Evolutionary conservation across 2,329 filamentous ascomycete species (phyloP).

Genomic region (Fusarium circinatum): DNA sequence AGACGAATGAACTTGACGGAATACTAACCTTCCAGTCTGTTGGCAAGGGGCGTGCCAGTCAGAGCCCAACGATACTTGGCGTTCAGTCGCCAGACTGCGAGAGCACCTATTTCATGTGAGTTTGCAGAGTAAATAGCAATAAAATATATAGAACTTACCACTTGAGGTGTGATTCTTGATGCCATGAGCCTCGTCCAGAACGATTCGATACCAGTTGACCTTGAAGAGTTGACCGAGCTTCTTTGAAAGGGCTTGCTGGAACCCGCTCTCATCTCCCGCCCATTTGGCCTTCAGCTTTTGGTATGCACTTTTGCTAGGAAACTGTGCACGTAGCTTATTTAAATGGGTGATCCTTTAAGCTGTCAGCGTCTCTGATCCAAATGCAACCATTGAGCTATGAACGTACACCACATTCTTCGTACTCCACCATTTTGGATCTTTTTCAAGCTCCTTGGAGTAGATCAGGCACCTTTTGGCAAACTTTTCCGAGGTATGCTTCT

Average conservation of each 20-base stretch:
- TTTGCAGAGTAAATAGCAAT: fast-evolving
- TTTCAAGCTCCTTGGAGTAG: not conserved
- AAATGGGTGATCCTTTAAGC: not conserved
- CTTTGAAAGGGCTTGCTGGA: conserved; percentile 55
- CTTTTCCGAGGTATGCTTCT: fast-evolving
- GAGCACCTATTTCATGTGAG: conserved; percentile 20
- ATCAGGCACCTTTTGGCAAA: fast-evolving
- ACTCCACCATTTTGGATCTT: not conserved
- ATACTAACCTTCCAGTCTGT: conserved; percentile 44
- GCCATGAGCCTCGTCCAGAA: conserved; percentile 66
- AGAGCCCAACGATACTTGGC: conserved; percentile 50
- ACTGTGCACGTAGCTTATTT: not conserved
- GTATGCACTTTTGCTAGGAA: not conserved
- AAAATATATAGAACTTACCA: conserved; percentile 29
- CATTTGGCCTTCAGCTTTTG: not conserved
- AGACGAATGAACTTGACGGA: fast-evolving
- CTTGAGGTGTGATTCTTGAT: conserved; percentile 61
- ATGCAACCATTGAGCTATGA: not conserved
- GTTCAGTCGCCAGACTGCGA: conserved; percentile 39
- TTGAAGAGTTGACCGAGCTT: conserved; percentile 29
- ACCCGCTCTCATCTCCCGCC: conserved; percentile 24
- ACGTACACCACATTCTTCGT: not conserved
- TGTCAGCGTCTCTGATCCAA: not conserved
- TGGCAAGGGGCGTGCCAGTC: conserved; percentile 51
- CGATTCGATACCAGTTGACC: conserved; percentile 59